Percentiles rank a stretch among this genome's conserved stretches.
Conservation (phyloP, 192 early-diverging fungal genomes). For the Coemansia sp. region DNA sequence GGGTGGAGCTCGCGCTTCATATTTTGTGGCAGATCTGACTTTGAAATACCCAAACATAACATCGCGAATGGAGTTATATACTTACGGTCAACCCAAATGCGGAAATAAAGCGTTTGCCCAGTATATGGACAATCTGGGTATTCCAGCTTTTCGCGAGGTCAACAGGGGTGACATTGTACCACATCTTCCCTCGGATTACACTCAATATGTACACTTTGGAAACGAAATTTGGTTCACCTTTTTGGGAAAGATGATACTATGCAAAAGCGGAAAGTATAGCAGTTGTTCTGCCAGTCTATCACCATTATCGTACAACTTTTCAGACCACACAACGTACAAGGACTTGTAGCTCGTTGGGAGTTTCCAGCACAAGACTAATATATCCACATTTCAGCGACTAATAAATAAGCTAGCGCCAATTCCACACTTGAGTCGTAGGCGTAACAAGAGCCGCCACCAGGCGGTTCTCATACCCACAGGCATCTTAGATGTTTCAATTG, state of each 20-base stretch:
- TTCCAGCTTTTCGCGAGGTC: conserved; percentile 16
- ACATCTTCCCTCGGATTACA: conserved; percentile 16
- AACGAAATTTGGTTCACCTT: conserved; percentile 27
- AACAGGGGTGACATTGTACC: conserved; percentile 47
- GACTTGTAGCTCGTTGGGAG: conserved; percentile 8
- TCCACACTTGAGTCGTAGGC: no score
- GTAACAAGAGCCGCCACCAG: no score
- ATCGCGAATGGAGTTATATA: conserved; percentile 19
- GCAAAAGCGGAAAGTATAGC: conserved; percentile 21
- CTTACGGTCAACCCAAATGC: conserved; percentile 43
- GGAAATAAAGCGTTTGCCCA: conserved; percentile 33
- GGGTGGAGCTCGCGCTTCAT: conserved; percentile 35
- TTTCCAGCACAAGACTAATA: no score
- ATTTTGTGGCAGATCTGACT: conserved; percentile 38
- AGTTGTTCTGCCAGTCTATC: conserved; percentile 29
- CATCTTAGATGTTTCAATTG: no score
- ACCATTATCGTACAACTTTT: conserved; percentile 5
- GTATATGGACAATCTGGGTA: conserved; percentile 23
- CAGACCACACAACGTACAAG: conserved; percentile 25
- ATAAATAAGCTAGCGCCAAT: no score
- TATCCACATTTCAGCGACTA: no score
- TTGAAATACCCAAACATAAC: conserved; percentile 8
- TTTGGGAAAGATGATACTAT: conserved; percentile 9
- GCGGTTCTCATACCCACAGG: no score
- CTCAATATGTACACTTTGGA: conserved; percentile 30